A percentile compares a stretch with the other conserved stretches of the same genome.
Evolutionary conservation across 352 stramenopile genomes (phyloP).

Genomic region (Blastocystis sp.): DNA sequence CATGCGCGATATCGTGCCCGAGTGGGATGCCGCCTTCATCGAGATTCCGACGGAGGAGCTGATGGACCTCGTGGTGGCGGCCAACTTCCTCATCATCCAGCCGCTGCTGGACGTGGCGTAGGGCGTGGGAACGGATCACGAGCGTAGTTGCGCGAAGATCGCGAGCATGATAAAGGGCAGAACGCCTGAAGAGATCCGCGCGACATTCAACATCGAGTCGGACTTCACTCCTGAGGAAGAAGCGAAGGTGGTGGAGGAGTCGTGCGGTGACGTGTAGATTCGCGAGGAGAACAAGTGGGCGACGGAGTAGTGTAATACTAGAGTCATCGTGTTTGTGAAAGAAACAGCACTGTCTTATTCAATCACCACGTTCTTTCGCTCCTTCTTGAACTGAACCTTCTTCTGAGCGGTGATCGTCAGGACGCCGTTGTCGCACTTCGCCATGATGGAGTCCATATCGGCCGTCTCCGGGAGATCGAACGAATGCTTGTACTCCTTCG

Average conservation of each 20-base stretch:
- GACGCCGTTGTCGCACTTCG: constrained; percentile 26
- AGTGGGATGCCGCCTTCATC: constrained; percentile 99
- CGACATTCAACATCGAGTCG: constrained; percentile 99
- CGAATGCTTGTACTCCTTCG: not conserved
- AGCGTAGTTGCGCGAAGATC: constrained; percentile 82
- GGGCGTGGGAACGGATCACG: not conserved
- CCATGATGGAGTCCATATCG: not conserved
- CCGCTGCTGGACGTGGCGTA: constrained; percentile 78
- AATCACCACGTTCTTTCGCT: not conserved
- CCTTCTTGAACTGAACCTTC: not conserved
- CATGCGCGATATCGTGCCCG: constrained; percentile 96
- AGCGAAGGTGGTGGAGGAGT: constrained; percentile 82
- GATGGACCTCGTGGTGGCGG: constrained; percentile 97
- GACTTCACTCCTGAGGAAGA: constrained; percentile 99
- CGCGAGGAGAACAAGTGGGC: constrained; percentile 99
- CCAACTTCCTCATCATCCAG: constrained; percentile 98
- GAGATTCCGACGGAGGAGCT: constrained; percentile 96
- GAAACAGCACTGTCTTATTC: not conserved
- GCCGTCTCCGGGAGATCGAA: not conserved
- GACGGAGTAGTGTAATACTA: constrained; percentile 78
- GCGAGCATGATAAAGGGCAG: constrained; percentile 88
- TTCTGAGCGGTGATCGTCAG: not conserved
- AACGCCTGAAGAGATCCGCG: constrained; percentile 96
- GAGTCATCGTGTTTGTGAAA: constrained; percentile 9
- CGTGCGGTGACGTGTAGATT: constrained; percentile 20